Evolutionary conservation across 176 grass and related monocot genomes (phyloP).

Genomic region (Microstegium vimineum): DNA sequence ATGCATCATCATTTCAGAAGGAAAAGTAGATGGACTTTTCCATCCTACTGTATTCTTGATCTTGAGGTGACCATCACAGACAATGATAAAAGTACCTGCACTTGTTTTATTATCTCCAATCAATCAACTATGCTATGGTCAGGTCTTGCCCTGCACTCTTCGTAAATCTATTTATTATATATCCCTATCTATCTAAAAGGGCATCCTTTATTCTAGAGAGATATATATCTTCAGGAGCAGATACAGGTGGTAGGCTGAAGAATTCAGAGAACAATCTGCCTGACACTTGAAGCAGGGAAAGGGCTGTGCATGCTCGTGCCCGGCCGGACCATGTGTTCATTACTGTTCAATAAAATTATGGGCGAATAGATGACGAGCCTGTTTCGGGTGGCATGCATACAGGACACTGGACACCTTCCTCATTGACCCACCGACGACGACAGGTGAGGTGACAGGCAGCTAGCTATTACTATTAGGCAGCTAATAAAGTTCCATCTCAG

Average conservation of each 20-base stretch:
- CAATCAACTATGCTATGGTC: neutral
- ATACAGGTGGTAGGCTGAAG: neutral
- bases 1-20: neutral
- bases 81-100: neutral
- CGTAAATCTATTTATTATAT: neutral
- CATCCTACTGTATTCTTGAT: neutral
- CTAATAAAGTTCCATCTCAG: neutral
- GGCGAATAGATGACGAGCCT: neutral
- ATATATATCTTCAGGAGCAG: neutral
- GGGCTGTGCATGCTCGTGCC: neutral
- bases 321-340: neutral
- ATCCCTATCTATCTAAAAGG: neutral
- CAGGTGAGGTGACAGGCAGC: neutral
- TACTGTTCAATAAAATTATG: neutral
- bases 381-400: neutral
- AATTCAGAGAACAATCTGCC: neutral
- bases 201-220: neutral
- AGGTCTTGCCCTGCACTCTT: constrained; percentile 40
- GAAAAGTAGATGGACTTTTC: neutral
- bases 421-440: constrained; percentile 1
- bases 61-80: neutral
- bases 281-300: constrained; percentile 1
- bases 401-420: neutral
- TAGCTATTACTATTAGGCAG: too few species aligned
- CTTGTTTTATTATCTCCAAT: neutral